Evolutionary conservation across 768 basidiomycete genomes (phyloP), one percentile per base, ranked within the genome.

Genomic region (Mycena metata): DNA sequence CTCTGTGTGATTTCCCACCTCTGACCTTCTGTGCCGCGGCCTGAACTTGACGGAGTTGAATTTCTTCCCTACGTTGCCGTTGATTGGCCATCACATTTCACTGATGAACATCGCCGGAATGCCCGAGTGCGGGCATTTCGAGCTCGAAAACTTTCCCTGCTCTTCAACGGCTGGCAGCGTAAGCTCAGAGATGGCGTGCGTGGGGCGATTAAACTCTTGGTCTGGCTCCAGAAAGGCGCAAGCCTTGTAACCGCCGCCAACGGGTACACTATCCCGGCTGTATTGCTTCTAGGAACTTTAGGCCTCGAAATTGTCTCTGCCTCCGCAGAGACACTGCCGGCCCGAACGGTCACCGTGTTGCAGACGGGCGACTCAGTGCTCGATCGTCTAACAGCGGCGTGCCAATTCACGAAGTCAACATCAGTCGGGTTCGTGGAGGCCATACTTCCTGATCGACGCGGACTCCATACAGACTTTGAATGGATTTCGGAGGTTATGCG

Each of bases 361-460:
- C 1, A 21, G 16, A 60, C 59, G n/a, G n/a, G n/a, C n/a, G n/a
- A n/a, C n/a, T n/a, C n/a, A n/a, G n/a, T n/a, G n/a, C 47, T 60
- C n/a, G 59, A 60, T 60, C 59, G 59, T 19, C 59, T 60, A 6
- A 49, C 59, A 1, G 59, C 59, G 10, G 59, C 59, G 17, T 60
- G 59, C 19, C 58, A 59, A 7, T 30, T 59, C 30, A 46, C 33
- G 7, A 30, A 23, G 15, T 59, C 58, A 2, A 36, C 46, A 19
- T 59, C 58, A 5, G 45, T 59, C 9, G 58, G 58, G 7, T 59
- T 59, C 12, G 30, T 59, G 15, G 45, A 46, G 45, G 33, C 19
- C 43, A 26, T 59, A 15, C 45, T 59, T 19, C 41, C 41, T 24
- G 41, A 57, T 30, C 41, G 23, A 11, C 24, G 8, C 9, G 41